Percentiles rank a stretch among this genome's conserved stretches.
These are phyloP conservation scores for Hordeum marinum DNA, from an alignment of 176 grass and related monocot genomes.

Conservation along the genomic window DNA sequence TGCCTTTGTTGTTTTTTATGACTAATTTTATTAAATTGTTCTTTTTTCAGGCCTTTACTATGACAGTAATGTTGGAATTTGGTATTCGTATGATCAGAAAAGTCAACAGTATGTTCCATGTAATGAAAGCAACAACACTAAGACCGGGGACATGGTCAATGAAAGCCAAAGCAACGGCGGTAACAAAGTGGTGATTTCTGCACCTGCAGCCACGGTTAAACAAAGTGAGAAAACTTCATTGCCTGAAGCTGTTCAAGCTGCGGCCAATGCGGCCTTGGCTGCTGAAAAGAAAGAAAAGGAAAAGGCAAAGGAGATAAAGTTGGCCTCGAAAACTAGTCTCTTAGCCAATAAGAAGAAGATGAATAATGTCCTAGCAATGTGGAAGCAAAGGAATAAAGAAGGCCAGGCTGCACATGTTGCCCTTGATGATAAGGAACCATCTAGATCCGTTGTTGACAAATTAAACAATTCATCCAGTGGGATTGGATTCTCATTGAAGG, in stretches of 20 bases:
- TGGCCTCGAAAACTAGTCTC: conserved; percentile 76
- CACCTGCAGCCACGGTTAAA: conserved; percentile 77
- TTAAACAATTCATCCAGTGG: conserved; percentile 30
- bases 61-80: conserved; percentile 78
- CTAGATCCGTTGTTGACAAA: conserved; percentile 41
- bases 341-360: conserved; percentile 99
- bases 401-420: conserved; percentile 46
- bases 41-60: conserved; percentile 86
- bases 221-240: conserved; percentile 71
- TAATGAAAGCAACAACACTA: conserved; percentile 55
- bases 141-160: conserved; percentile 37
- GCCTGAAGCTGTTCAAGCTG: conserved; percentile 85
- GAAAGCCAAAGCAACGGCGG: conserved; percentile 49
- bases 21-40: conserved; percentile 21
- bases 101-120: conserved; percentile 84
- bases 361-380: conserved; percentile 96
- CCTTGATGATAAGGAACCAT: conserved; percentile 62
- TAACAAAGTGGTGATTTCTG: conserved; percentile 90
- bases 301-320: conserved; percentile 86
- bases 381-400: conserved; percentile 99
- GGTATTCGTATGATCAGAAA: conserved; percentile 85
- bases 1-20: not conserved
- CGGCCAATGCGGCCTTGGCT: conserved; percentile 81
- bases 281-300: conserved; percentile 98
- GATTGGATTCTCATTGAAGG: conserved; percentile 38